These are phyloP conservation scores for Arbutus unedo DNA, from an alignment of 148 eudicot genomes.

Conservation along the genomic window DNA sequence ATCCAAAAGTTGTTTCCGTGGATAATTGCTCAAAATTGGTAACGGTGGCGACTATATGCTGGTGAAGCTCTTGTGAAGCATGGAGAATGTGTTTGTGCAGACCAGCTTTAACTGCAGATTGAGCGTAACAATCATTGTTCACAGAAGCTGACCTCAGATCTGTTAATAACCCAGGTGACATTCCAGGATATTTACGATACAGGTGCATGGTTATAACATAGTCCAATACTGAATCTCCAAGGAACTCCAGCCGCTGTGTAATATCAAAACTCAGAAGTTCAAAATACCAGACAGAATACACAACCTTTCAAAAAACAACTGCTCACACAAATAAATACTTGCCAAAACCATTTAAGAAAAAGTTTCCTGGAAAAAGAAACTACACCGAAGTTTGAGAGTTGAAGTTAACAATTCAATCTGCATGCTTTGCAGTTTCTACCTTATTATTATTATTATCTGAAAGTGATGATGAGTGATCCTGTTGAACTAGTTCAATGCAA, in stretches of 20 bases:
- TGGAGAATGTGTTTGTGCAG: slow-evolving; percentile 72
- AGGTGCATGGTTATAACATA: slow-evolving; percentile 64
- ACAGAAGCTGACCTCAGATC: slow-evolving; percentile 89
- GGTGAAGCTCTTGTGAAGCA: slow-evolving; percentile 54
- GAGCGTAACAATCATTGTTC: slow-evolving; percentile 77
- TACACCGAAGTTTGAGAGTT: not conserved
- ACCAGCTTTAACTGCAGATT: slow-evolving; percentile 43
- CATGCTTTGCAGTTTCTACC: not conserved
- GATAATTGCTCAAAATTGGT: slow-evolving; percentile 26
- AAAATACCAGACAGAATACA: not conserved
- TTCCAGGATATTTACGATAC: slow-evolving; percentile 52
- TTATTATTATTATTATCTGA: not conserved
- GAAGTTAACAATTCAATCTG: not conserved
- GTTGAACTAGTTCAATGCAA: not conserved
- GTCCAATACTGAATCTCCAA: slow-evolving; percentile 84
- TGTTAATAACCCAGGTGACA: slow-evolving; percentile 79
- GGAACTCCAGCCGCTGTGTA: slow-evolving; percentile 80
- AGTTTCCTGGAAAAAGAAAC: not conserved
- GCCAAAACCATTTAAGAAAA: not conserved
- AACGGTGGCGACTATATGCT: slow-evolving; percentile 39
- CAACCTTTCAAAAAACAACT: not conserved
- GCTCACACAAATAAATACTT: not conserved
- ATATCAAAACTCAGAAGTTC: not conserved
- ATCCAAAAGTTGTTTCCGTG: slow-evolving; percentile 51
- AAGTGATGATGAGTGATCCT: not conserved